A percentile compares a stretch with the other conserved stretches of the same genome.
Evolutionary conservation across 1,139 yeast genomes (phyloP).

Genomic region (Lodderomyces metapsilosis): DNA sequence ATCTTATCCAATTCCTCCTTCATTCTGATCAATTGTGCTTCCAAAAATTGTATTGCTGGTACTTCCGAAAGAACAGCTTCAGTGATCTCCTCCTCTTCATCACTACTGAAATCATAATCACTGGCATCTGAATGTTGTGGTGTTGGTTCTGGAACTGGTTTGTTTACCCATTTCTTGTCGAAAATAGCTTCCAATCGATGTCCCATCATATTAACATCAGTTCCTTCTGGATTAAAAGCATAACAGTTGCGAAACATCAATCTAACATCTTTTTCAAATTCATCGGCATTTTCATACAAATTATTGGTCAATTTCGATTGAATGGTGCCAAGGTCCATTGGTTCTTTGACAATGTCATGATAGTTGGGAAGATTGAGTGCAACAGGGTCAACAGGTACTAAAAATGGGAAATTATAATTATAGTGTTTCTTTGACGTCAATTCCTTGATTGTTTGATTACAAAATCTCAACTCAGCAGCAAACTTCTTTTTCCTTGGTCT

Average conservation of each 20-base stretch:
- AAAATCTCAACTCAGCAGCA: conserved; percentile 86
- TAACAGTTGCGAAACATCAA: conserved; percentile 88
- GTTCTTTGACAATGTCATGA: conserved; percentile 77
- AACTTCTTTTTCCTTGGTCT: conserved; percentile 91
- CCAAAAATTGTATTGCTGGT: conserved; percentile 87
- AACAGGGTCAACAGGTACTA: conserved; percentile 93
- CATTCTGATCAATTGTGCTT: conserved; percentile 83
- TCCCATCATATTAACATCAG: conserved; percentile 95
- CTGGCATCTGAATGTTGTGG: conserved; percentile 36
- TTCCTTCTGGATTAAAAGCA: conserved; percentile 90
- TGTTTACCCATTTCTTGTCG: conserved; percentile 84
- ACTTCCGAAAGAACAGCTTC: conserved; percentile 68
- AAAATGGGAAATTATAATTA: conserved; percentile 81
- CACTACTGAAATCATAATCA: conserved; percentile 45
- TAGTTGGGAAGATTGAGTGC: conserved; percentile 92
- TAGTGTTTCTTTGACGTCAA: conserved; percentile 80
- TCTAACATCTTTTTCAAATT: conserved; percentile 79
- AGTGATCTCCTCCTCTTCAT: conserved; percentile 61
- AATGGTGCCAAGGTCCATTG: conserved; percentile 93
- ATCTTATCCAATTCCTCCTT: conserved; percentile 77
- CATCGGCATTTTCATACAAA: conserved; percentile 85
- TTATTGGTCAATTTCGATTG: conserved; percentile 78
- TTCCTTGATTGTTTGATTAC: conserved; percentile 81
- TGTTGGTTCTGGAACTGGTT: conserved; percentile 73
- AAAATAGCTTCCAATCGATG: conserved; percentile 83